phyloP scores from a whole-genome alignment of 2,329 filamentous ascomycete genomes.

The Colletotrichum sp. region DNA sequence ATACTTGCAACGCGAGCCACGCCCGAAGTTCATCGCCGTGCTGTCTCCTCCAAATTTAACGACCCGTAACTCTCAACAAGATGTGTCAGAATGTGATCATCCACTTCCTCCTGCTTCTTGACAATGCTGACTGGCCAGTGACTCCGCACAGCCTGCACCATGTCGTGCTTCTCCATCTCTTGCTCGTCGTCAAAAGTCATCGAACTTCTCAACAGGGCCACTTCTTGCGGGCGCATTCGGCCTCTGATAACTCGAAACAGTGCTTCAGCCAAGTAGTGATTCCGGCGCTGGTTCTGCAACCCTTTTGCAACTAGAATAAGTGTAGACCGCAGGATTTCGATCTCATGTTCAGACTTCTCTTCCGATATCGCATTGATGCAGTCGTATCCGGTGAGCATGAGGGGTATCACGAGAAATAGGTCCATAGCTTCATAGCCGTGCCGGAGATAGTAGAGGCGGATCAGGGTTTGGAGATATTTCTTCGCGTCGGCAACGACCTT shows the following conservation, averaged over 20 bases:
- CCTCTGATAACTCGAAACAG: slow-evolving; percentile 37
- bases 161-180: slow-evolving; percentile 17
- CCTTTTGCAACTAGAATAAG: slow-evolving; percentile 39
- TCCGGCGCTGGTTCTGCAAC: slow-evolving; percentile 34
- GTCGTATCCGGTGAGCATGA: slow-evolving; percentile 32
- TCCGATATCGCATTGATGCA: slow-evolving; percentile 29
- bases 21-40: not conserved
- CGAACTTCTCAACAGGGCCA: slow-evolving; percentile 4
- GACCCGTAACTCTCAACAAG: slow-evolving; percentile 23
- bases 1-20: not conserved
- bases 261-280: slow-evolving; percentile 36
- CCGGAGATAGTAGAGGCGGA: slow-evolving; percentile 34
- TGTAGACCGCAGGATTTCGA: slow-evolving; percentile 33
- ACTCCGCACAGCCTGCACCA: slow-evolving; percentile 28
- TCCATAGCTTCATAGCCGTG: slow-evolving; percentile 31
- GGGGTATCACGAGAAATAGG: slow-evolving; percentile 33
- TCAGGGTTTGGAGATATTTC: slow-evolving; percentile 26
- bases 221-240: slow-evolving; percentile 34
- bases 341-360: not conserved
- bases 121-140: slow-evolving; percentile 35
- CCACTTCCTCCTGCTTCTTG: slow-evolving; percentile 29
- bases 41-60: not conserved
- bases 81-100: slow-evolving; percentile 25
- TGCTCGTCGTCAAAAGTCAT: slow-evolving; percentile 25
- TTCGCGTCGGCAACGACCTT: slow-evolving; percentile 25